Conservation (phyloP, 345 rosid species). For the Syzygium grande region DNA sequence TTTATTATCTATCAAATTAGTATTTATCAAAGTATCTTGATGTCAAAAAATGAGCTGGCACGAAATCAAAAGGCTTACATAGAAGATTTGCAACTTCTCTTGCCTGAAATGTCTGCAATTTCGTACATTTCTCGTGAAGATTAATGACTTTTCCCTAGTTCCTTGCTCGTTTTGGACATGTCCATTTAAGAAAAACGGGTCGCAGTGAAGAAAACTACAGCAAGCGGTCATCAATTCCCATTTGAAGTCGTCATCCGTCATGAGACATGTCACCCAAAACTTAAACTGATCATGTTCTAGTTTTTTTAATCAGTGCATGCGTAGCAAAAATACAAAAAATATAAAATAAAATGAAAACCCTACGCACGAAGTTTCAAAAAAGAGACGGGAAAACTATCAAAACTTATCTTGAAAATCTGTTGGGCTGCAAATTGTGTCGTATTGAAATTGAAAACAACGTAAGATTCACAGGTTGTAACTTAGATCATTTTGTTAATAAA, state of each 20-base stretch:
- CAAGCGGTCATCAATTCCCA: background rate
- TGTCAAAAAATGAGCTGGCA: background rate
- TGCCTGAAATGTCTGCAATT: background rate
- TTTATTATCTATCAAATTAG: background rate
- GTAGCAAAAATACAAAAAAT: background rate
- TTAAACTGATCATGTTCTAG: background rate
- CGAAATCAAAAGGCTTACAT: background rate
- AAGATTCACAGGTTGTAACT: background rate
- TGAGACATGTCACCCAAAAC: background rate
- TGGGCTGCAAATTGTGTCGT: no score
- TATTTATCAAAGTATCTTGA: background rate
- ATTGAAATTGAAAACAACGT: background rate
- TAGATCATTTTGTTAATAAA: background rate
- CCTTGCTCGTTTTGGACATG: background rate
- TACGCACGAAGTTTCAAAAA: background rate
- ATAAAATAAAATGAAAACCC: background rate
- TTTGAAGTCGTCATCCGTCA: background rate
- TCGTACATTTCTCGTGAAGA: background rate
- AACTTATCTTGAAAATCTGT: background rate
- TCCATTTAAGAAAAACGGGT: background rate
- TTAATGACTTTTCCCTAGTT: background rate
- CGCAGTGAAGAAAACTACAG: background rate
- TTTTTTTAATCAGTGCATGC: background rate
- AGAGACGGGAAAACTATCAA: background rate
- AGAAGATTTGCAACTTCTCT: background rate